Evolutionary conservation across 805 yeast genomes (phyloP).

Genomic region (Candida patagonica): DNA sequence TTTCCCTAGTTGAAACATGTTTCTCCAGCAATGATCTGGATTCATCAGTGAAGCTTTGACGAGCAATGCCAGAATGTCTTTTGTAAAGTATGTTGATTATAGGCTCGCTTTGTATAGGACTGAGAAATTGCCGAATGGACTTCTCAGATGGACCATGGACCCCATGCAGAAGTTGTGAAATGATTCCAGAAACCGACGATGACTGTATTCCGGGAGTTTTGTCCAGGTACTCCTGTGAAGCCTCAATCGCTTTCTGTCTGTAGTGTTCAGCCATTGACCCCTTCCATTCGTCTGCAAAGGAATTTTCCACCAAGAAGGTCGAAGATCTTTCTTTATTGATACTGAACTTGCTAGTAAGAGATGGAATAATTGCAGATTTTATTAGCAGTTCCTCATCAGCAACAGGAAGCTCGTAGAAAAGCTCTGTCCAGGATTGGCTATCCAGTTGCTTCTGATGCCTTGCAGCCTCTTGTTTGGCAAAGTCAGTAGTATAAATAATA

Average conservation of each 20-base stretch:
- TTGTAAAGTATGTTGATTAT: neutral
- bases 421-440: slow-evolving; percentile 7
- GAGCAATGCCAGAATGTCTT: neutral
- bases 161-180: neutral
- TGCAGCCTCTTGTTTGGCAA: neutral
- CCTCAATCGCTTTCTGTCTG: neutral
- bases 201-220: neutral
- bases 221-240: neutral
- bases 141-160: neutral
- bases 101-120: neutral
- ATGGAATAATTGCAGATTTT: slow-evolving; percentile 3
- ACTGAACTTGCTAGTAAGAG: slow-evolving; percentile 1
- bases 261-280: neutral
- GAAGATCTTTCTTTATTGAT: neutral
- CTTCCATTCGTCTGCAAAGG: neutral
- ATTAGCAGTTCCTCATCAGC: neutral
- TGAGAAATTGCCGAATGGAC: neutral
- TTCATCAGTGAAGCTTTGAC: slow-evolving; percentile 1
- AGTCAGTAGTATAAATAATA: slow-evolving; percentile 4
- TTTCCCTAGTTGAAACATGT: slow-evolving; percentile 2
- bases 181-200: neutral
- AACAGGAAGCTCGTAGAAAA: slow-evolving; percentile 1
- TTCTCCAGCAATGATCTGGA: slow-evolving; percentile 8
- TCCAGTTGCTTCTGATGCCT: neutral
- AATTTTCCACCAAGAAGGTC: neutral